Percentiles rank a stretch among this genome's conserved stretches.
These are phyloP conservation scores for Hippophae gyantsensis DNA, from an alignment of 306 rosid genomes.

Conservation along the genomic window DNA sequence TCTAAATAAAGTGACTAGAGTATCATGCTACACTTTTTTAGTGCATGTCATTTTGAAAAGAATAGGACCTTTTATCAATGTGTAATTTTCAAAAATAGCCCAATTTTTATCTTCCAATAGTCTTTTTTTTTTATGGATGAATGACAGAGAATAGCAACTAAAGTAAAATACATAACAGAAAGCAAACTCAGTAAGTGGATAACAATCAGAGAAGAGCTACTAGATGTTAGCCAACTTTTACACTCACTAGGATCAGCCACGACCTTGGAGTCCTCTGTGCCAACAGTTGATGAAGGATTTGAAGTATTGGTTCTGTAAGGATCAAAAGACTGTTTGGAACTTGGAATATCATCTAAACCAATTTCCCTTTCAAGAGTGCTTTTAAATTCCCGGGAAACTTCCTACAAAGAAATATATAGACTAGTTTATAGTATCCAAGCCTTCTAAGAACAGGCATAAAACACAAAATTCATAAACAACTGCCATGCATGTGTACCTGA, in stretches of 20 bases:
- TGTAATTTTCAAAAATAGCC: too few species aligned
- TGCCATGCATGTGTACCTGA: constrained; percentile 47
- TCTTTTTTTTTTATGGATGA: too few species aligned
- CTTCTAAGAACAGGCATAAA: constrained; percentile 13
- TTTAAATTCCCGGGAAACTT: constrained; percentile 91
- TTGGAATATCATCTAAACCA: constrained; percentile 80
- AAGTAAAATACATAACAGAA: too few species aligned
- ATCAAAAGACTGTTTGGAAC: constrained; percentile 33
- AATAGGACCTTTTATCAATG: too few species aligned
- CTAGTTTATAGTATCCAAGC: constrained; percentile 11
- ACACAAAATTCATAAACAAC: not conserved
- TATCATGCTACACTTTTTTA: too few species aligned
- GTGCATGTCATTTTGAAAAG: too few species aligned
- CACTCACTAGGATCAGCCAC: constrained; percentile 65
- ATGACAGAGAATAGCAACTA: too few species aligned
- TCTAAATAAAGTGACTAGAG: too few species aligned
- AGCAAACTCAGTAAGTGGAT: too few species aligned
- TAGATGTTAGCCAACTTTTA: too few species aligned
- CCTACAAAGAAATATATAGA: constrained; percentile 35
- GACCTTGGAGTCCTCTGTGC: constrained; percentile 29
- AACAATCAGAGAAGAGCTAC: too few species aligned
- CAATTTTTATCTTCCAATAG: too few species aligned
- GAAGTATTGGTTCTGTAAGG: constrained; percentile 27
- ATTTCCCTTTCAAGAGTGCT: constrained; percentile 95
- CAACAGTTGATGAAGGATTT: constrained; percentile 38